These are phyloP conservation scores for Eutrema heterophyllum DNA, from an alignment of 345 rosid species.

Conservation along the genomic window DNA sequence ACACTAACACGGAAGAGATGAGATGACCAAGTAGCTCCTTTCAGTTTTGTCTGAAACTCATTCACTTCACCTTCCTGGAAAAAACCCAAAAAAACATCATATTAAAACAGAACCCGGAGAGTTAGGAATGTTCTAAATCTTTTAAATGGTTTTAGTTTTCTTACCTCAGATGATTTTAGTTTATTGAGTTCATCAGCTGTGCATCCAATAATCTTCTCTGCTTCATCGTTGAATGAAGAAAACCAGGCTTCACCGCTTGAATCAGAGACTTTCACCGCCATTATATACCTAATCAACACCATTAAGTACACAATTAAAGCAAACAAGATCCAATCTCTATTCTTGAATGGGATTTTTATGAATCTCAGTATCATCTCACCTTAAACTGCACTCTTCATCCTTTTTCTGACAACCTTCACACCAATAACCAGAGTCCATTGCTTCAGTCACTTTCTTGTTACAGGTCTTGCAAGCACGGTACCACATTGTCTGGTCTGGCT, in stretches of 20 bases:
- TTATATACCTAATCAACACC: slow-evolving; percentile 52
- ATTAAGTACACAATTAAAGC: not conserved
- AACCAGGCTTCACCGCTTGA: slow-evolving; percentile 79
- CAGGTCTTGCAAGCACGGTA: slow-evolving; percentile 94
- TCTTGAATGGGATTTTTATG: not conserved
- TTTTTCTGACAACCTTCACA: slow-evolving; percentile 96
- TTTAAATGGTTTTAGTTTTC: not conserved
- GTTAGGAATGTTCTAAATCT: not conserved
- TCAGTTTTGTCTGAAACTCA: slow-evolving; percentile 56
- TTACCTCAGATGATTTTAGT: slow-evolving; percentile 55
- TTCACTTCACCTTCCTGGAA: slow-evolving; percentile 43
- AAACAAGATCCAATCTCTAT: not conserved
- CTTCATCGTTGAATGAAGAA: slow-evolving; percentile 76
- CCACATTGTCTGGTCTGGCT: slow-evolving; percentile 94
- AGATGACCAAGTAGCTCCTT: slow-evolving; percentile 75
- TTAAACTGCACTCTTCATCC: slow-evolving; percentile 67
- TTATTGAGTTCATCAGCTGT: slow-evolving; percentile 78
- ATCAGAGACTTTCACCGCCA: slow-evolving; percentile 71
- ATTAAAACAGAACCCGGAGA: slow-evolving; percentile 1
- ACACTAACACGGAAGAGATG: slow-evolving; percentile 72
- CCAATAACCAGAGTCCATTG: slow-evolving; percentile 85
- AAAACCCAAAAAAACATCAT: not conserved
- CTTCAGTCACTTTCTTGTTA: slow-evolving; percentile 90
- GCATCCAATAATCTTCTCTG: slow-evolving; percentile 73
- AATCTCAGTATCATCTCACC: slow-evolving; percentile 37